Conservation (phyloP, 768 basidiomycete genomes). For the Trametes coccinea region DNA sequence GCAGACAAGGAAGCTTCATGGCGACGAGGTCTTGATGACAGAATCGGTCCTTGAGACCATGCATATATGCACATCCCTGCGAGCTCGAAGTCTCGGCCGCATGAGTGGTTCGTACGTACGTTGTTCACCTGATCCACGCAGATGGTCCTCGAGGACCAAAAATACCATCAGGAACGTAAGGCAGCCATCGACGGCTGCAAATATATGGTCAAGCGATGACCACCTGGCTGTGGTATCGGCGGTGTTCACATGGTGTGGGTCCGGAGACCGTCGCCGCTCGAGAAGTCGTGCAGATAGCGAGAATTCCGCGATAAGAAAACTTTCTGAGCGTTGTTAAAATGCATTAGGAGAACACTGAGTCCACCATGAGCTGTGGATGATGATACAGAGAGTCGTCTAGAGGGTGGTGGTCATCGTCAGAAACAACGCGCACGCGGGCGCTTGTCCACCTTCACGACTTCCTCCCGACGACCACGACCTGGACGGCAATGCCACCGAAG, state of each 20-base stretch:
- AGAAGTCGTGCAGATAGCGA: conserved; percentile 2
- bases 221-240: not conserved
- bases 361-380: no score
- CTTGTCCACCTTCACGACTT: not conserved
- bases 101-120: not conserved
- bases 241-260: not conserved
- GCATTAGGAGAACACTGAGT: no score
- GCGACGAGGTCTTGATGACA: not conserved
- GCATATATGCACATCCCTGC: conserved; percentile 1
- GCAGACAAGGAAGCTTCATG: conserved; percentile 5
- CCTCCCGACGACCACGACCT: not conserved
- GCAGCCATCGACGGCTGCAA: not conserved
- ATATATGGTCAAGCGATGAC: conserved; percentile 2
- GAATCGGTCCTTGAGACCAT: not conserved
- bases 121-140: conserved; percentile 5
- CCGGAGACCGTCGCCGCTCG: not conserved
- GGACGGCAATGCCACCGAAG: conserved; percentile 12
- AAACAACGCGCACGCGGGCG: not conserved
- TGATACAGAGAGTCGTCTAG: no score
- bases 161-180: conserved; percentile 7
- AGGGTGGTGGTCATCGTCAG: not conserved
- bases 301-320: not conserved
- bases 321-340: no score
- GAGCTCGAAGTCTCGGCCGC: not conserved
- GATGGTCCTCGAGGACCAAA: conserved; percentile 2